Conservation (phyloP, 2,329 filamentous ascomycete genomes). For the Fusarium sp. region DNA sequence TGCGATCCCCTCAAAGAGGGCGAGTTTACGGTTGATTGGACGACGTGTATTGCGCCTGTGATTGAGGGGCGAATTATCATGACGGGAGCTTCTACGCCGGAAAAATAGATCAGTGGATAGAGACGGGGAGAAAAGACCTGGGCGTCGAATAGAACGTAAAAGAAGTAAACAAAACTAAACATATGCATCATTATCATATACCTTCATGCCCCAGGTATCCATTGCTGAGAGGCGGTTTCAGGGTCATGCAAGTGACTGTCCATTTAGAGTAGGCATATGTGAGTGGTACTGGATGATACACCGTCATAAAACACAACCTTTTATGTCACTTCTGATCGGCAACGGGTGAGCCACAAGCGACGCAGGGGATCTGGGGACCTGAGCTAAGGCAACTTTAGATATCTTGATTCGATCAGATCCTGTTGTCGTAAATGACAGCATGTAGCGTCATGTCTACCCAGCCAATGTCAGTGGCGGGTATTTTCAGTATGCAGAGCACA, state of each 20-base stretch:
- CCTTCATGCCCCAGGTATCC: background rate
- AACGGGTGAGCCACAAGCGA: background rate
- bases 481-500: constrained; percentile 4
- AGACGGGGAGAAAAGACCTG: background rate
- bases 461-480: constrained; percentile 12
- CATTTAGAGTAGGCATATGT: background rate
- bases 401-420: constrained; percentile 19
- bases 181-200: background rate
- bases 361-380: constrained; percentile 6
- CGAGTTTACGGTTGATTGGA: constrained; percentile 79
- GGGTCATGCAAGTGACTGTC: background rate
- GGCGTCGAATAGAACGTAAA: constrained; percentile 6
- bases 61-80: constrained; percentile 80
- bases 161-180: constrained; percentile 9
- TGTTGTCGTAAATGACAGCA: constrained; percentile 27
- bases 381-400: constrained; percentile 1
- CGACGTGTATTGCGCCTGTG: constrained; percentile 80
- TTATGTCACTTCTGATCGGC: constrained; percentile 11
- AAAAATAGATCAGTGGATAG: constrained; percentile 7
- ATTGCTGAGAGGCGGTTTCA: background rate
- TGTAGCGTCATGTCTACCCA: background rate
- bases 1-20: constrained; percentile 69
- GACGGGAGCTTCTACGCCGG: constrained; percentile 47
- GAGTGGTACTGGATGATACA: background rate
- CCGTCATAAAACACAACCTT: background rate